These are phyloP conservation scores for Cladophialophora yegresii DNA, from an alignment of 2,329 filamentous ascomycete genomes.

Conservation along the genomic window DNA sequence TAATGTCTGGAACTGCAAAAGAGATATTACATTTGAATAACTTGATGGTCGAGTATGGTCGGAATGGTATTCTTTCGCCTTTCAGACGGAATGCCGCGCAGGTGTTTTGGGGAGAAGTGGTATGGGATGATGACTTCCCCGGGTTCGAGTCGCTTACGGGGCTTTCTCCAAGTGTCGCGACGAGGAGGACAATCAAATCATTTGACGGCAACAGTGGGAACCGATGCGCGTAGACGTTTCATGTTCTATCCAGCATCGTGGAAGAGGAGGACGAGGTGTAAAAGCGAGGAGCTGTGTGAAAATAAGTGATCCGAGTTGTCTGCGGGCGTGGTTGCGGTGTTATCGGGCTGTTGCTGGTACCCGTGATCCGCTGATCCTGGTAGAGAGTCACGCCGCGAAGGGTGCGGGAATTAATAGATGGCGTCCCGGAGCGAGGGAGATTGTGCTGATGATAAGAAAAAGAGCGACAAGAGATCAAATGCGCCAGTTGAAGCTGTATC, in stretches of 20 bases:
- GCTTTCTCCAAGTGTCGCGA: conserved; percentile 26
- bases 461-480: conserved; percentile 10
- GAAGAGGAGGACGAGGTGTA: neutral
- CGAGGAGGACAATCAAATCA: conserved; percentile 20
- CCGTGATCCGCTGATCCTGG: conserved; percentile 10
- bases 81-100: conserved; percentile 1
- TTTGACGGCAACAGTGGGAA: conserved; percentile 6
- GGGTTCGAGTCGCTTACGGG: conserved; percentile 19
- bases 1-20: conserved; percentile 16
- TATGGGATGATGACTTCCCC: conserved; percentile 6
- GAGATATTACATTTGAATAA: conserved; percentile 26
- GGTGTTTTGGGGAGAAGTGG: neutral
- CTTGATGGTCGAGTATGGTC: neutral
- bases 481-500: conserved; percentile 11
- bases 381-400: conserved; percentile 1
- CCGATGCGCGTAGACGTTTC: conserved; percentile 24
- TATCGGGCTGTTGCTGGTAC: conserved; percentile 18
- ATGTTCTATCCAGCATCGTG: conserved; percentile 17
- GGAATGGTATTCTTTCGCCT: neutral
- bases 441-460: conserved; percentile 1
- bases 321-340: conserved; percentile 9
- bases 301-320: conserved; percentile 5
- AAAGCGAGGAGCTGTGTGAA: neutral
- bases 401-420: conserved; percentile 6
- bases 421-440: neutral